phyloP scores from a whole-genome alignment of 2,329 filamentous ascomycete genomes.

The Chrysoporthe deuterocubensis region DNA sequence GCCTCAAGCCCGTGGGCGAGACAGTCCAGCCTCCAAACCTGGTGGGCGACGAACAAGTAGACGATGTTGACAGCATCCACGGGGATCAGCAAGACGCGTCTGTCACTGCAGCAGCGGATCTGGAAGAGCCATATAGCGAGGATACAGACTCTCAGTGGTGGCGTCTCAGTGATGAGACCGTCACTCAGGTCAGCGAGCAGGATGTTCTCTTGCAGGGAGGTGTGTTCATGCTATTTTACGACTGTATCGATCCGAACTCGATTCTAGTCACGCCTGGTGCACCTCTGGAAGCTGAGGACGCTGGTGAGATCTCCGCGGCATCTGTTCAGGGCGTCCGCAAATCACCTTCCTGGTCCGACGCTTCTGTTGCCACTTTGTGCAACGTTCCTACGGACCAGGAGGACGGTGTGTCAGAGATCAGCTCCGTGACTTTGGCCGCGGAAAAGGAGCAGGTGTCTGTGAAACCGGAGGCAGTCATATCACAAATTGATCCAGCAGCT shows the following conservation, averaged over 20 bases:
- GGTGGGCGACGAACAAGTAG: slow-evolving; percentile 37
- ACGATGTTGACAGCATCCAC: slow-evolving; percentile 21
- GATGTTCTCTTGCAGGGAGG: slow-evolving; percentile 76
- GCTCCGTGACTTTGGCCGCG: background rate
- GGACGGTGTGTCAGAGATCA: slow-evolving; percentile 6
- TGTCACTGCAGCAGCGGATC: slow-evolving; percentile 19
- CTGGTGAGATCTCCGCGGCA: background rate
- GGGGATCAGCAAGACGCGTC: slow-evolving; percentile 30
- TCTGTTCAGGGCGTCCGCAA: background rate
- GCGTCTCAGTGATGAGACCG: slow-evolving; percentile 87
- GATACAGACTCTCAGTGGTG: slow-evolving; percentile 71
- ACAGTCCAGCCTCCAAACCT: slow-evolving; percentile 28
- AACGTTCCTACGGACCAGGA: slow-evolving; percentile 14
- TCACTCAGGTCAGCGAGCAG: slow-evolving; percentile 73
- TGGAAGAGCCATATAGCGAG: slow-evolving; percentile 20
- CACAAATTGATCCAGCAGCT: background rate
- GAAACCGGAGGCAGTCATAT: background rate
- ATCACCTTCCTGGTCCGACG: slow-evolving; percentile 18
- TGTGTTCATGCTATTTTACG: slow-evolving; percentile 98
- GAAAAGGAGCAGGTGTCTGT: background rate
- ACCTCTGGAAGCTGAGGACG: background rate
- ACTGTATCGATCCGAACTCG: slow-evolving; percentile 64
- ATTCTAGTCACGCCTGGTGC: slow-evolving; percentile 40
- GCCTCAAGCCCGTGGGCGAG: slow-evolving; percentile 22
- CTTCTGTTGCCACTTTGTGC: slow-evolving; percentile 18